Percentiles rank a stretch among this genome's conserved stretches.
These are phyloP conservation scores for Mikania micrantha DNA, from an alignment of 129 eudicot species.

Conservation along the genomic window DNA sequence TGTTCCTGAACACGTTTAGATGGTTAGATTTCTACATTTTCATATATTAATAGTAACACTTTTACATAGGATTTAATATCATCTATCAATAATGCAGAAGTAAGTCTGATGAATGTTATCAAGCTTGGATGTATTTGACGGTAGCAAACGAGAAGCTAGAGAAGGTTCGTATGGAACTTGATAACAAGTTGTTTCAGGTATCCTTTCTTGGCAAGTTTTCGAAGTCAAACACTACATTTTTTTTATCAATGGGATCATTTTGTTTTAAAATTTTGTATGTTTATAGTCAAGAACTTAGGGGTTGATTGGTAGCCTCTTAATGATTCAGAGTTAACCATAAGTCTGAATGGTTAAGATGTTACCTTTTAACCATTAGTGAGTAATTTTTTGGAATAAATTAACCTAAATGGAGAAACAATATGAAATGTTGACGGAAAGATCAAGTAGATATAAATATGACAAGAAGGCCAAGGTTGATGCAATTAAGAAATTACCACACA, in stretches of 20 bases:
- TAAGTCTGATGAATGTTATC: slow-evolving; percentile 90
- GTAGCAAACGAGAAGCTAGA: slow-evolving; percentile 82
- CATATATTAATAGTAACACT: too few relatives aligned
- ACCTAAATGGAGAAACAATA: slow-evolving; percentile 66
- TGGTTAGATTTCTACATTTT: too few relatives aligned
- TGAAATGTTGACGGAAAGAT: slow-evolving; percentile 46
- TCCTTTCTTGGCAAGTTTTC: slow-evolving; percentile 66
- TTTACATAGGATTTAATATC: too few relatives aligned
- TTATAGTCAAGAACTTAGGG: too few relatives aligned
- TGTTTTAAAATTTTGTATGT: neutral
- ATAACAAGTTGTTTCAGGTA: slow-evolving; percentile 52
- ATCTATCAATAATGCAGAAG: too few relatives aligned
- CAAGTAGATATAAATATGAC: slow-evolving; percentile 64
- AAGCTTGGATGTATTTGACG: slow-evolving; percentile 95
- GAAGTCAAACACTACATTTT: neutral
- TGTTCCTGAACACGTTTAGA: slow-evolving; percentile 7
- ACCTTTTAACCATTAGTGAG: neutral
- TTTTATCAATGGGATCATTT: neutral
- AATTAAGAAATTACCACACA: slow-evolving; percentile 47
- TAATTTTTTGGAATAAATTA: slow-evolving; percentile 45
- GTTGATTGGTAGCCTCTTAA: too few relatives aligned
- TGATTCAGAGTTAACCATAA: too few relatives aligned
- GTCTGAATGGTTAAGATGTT: too few relatives aligned
- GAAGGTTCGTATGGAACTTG: slow-evolving; percentile 80
- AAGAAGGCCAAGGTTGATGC: slow-evolving; percentile 60